Evolutionary conservation across 192 early-diverging fungal genomes (phyloP), one percentile per base, ranked within the genome.

Genomic region (Coemansia sp.): DNA sequence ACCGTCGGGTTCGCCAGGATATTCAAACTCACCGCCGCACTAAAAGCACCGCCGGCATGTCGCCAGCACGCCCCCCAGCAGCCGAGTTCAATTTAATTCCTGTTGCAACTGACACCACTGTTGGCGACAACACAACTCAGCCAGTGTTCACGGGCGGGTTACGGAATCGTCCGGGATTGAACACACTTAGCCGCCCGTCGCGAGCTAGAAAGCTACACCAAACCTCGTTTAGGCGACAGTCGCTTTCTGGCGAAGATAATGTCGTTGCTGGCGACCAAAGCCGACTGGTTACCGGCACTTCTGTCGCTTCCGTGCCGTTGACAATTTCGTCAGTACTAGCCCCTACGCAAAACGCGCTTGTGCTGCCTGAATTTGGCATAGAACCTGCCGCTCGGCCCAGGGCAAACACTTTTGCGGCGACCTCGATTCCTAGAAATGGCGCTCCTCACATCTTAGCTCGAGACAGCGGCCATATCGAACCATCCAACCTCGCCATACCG

Each of bases 401-500:
- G 14, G 73, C 78, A 14, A 67, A 62, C 64, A 75, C 78, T 8
- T 63, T 75, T n/a, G 66, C 77, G 0, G 50, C 59, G 27, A 48
- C 37, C 6, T 40, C 59, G 31, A 17, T 36, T 42, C 11, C 37
- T 10, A 65, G 31, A 19, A 48, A 66, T 39, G 50, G 33, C 1
- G 8, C 27, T 3, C 11, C 35, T 3, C 5, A 51, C 11, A 54
- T 64, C 8, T 27, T 21, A 5, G 72, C 74, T 1, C 70, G 64
- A 6, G 79, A 81, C 46, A 76, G 79, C 41, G 74, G 79, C 9
- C 69, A 68, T 35, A 66, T 81, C 41, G 79, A 75, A 24, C 33
- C 21, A 1, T 40, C 37, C 4, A 50, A 36, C 40, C 13, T 31
- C 39, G 39, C 51, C 3, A 60, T 68, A 21, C 53, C 63, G 10